Base-by-base conservation (phyloP, 306 rosid genomes). In the Prunus mira region DNA sequence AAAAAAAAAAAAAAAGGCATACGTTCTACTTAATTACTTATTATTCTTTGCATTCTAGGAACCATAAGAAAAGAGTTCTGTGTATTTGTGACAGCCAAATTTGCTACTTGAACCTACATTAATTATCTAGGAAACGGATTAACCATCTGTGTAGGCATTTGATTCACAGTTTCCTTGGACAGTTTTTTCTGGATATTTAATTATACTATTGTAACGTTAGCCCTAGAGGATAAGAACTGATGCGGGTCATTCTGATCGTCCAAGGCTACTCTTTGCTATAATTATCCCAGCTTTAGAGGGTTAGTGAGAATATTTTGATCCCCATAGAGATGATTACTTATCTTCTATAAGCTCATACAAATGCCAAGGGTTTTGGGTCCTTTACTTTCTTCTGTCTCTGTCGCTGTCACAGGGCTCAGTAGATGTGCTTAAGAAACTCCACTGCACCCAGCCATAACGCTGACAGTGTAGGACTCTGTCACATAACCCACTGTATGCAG, bases 11-110 rank as follows among this genome's bases (percentile, higher is more conserved):
- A 86, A 4, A 20, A 28, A 13, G 12, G 56, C 2, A 20, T 11
- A 73, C 28, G 25, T 71, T 52, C 34, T 77, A 22, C 58, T 50
- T 58, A n/a, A 13, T 79, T 78, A 67, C 43, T 57, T 38, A 1
- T 38, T 12, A 45, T 57, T 63, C 24, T 74, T 64, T 55, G 38
- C 50, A 75, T 63, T 65, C 27, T 27, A 34, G 55, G 67, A 51
- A 55, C 72, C 58, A 34, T 63, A 22, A 3, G 6, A 64, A 17
- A 32, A 64, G 68, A 64, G 68, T 17, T 64, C 46, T 18, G 18
- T 64, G 46, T 19, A 64, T 10, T 70, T 70, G 56, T 55, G 54
- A 20, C 12, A 22, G 24, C 54, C 28, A 20, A 67, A 67, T 67
- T 41, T 67, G 17, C 51, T 9, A 11, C 71, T 67, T 43, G 51